Evolutionary conservation across 495 filamentous ascomycete species (phyloP).

Genomic region (Penicillium simplicissimum): DNA sequence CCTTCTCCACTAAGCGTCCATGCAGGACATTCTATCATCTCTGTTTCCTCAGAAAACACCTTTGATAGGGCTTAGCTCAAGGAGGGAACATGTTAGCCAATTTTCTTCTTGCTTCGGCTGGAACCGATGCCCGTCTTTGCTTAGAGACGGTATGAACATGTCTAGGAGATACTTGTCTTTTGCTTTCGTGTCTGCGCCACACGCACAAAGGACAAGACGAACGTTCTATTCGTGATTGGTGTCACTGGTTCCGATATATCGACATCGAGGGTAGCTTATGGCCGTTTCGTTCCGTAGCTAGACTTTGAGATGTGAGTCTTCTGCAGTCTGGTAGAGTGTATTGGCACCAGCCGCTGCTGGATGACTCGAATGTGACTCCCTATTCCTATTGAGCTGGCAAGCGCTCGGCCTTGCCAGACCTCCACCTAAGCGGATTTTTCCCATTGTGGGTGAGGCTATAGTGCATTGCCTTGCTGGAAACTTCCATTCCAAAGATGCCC

Average conservation of each 20-base stretch:
- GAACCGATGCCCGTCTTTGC: neutral
- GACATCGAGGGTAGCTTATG: neutral
- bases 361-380: neutral
- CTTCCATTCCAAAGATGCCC: too few relatives aligned
- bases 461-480: too few relatives aligned
- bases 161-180: neutral
- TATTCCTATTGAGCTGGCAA: neutral
- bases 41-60: neutral
- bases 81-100: neutral
- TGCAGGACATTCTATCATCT: neutral
- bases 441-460: too few relatives aligned
- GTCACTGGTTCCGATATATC: neutral
- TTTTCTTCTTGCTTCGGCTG: neutral
- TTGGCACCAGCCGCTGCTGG: neutral
- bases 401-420: neutral
- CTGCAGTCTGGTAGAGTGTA: neutral
- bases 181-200: slow-evolving; percentile 1
- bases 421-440: neutral
- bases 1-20: slow-evolving; percentile 6
- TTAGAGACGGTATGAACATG: neutral
- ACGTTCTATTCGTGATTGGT: neutral
- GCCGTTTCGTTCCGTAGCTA: neutral
- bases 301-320: neutral
- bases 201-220: neutral
- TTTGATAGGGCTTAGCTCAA: neutral